Evolutionary conservation across 2,329 filamentous ascomycete species (phyloP).

Genomic region (Aspergillus clavatus): DNA sequence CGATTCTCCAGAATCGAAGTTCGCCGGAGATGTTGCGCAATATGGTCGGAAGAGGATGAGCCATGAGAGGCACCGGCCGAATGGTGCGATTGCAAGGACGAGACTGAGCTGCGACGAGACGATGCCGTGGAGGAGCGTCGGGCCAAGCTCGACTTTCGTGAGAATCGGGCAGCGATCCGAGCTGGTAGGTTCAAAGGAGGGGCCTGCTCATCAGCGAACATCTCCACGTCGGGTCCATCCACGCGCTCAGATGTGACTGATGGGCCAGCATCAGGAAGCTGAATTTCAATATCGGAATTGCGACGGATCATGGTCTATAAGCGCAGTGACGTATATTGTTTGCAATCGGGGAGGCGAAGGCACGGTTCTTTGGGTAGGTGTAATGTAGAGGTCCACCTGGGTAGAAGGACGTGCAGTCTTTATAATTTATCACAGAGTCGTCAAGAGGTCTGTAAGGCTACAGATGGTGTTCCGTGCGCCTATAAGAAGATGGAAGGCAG

Average conservation of each 20-base stretch:
- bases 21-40: slow-evolving; percentile 62
- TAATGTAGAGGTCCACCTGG: too few species aligned
- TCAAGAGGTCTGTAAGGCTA: too few species aligned
- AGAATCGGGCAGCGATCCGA: slow-evolving; percentile 60
- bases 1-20: slow-evolving; percentile 61
- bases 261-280: slow-evolving; percentile 34
- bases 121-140: slow-evolving; percentile 59
- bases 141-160: slow-evolving; percentile 48
- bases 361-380: too few species aligned
- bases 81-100: slow-evolving; percentile 58
- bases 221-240: slow-evolving; percentile 38
- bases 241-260: slow-evolving; percentile 22
- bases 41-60: slow-evolving; percentile 52
- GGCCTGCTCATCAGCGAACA: slow-evolving; percentile 35
- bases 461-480: too few species aligned
- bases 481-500: too few species aligned
- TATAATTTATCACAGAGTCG: too few species aligned
- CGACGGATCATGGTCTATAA: slow-evolving; percentile 35
- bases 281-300: slow-evolving; percentile 40
- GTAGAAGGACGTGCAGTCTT: too few species aligned
- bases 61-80: slow-evolving; percentile 49
- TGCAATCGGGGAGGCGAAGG: too few species aligned
- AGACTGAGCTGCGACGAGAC: slow-evolving; percentile 61
- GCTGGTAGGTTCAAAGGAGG: slow-evolving; percentile 51
- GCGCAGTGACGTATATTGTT: too few species aligned